Evolutionary conservation across 225 moss, liverwort and hornwort species (phyloP), one percentile per base, ranked within the genome.

Genomic region (Physcomitrium patens): DNA sequence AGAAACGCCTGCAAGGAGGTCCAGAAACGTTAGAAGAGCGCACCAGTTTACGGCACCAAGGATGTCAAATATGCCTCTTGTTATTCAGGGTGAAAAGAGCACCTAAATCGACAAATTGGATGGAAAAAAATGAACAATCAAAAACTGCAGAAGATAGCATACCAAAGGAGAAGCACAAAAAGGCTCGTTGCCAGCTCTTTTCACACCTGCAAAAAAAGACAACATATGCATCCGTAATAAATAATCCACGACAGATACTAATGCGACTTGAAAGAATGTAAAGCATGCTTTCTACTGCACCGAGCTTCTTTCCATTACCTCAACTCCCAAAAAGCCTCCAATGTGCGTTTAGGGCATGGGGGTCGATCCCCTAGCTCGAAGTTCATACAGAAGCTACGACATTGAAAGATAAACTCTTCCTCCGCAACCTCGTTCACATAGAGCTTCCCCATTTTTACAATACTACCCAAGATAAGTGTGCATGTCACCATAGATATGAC

Each of bases 361-460:
- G 87, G 87, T 9, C 77, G 84, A 82, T 87, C 74, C 43, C 87
- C 87, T 19, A 64, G 67, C 46, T 75, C 71, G 60, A 84, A 87
- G 64, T 72, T 79, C 79, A 82, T 60, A 79, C 84, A 87, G 53
- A 85, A 87, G 67, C 77, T 71, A 56, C 75, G 87, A 67, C 87
- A 87, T 57, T 85, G 81, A 70, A 87, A 87, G 55, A 87, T 78
- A 60, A 82, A 87, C 59, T 85, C 77, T 65, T 87, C 87, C 67
- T 87, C 87, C 16, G 87, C 87, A 63, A 84, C 84, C 68, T 87
- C 87, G 65, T 87, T 87, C 54, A 87, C 87, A 52, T 87, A 87
- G 28, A 82, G 68, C 79, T 45, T 84, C 18, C 87, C 87, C 71
- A 87, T 80, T 77, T 80, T 87, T 8, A 87, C 74, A 49, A 87